Evolutionary conservation across 805 yeast species (phyloP), one percentile per base, ranked within the genome.

Genomic region (Cyberlindnera meyerae): DNA sequence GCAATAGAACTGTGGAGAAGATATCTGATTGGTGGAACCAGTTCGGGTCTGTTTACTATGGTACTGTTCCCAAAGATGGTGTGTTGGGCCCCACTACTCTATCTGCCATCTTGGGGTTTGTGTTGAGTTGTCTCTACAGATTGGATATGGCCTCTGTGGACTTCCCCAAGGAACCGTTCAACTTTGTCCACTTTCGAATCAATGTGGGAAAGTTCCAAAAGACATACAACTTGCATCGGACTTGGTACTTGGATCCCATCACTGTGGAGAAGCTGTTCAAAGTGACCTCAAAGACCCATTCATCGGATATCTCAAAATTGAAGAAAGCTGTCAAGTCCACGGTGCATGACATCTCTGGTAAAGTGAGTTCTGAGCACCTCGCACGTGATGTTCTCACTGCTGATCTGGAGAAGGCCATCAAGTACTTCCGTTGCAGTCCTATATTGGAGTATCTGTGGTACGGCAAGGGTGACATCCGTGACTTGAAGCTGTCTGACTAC

Each of bases 151-250:
- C 73, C 54, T 61, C 75, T 55, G 60, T 71, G 61, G 51, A 84
- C 68, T 49, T 82, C 68, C 41, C 93, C 78, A 83, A 86, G 52
- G 97, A 93, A 54, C 90, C 95, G 0, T 79, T 83, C 52, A 90
- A 84, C 43, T 78, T 77, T 34, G 82, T 79, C 36, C 71, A 71
- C 33, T 82, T 90, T 49, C 71, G 77, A 60, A 57, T 70, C 3
- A 74, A 87, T 6, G 71, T 93, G 18, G 75, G 77, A 2, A 80
- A 76, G 41, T 90, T 89, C 56, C 97, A 93, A 57, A 84, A 77
- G 52, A 82, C 79, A 41, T 67, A 70, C 45, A 71, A 73, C 43
- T 51, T 82, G 7, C 69, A 71, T 4, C 65, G 66, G 40, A 70
- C 71, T 17, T 57, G 75, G 41, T 70, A 68, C 42, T 62, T 83